These are phyloP conservation scores for Handroanthus guayacan DNA, from an alignment of 257 asterid genomes.

Conservation along the genomic window DNA sequence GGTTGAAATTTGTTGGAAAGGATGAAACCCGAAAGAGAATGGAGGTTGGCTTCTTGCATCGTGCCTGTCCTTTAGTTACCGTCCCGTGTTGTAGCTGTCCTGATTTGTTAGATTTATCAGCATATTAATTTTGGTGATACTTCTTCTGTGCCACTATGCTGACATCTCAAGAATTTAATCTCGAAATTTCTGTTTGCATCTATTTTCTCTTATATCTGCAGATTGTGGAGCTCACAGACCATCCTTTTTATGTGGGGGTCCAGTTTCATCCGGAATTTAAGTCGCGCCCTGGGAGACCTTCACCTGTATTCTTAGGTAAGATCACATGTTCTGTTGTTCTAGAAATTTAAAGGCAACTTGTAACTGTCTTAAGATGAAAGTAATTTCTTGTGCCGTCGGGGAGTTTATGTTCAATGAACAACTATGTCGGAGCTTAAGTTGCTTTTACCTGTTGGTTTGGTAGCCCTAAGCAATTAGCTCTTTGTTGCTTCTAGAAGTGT, in stretches of 20 bases:
- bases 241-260: slow-evolving; percentile 87
- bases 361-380: not conserved
- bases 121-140: not conserved
- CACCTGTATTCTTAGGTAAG: slow-evolving; percentile 77
- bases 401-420: not conserved
- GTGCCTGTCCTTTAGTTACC: slow-evolving; percentile 19
- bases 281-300: slow-evolving; percentile 93
- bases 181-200: slow-evolving; percentile 22
- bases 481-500: not conserved
- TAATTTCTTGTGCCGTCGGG: not conserved
- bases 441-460: not conserved
- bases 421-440: not conserved
- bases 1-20: slow-evolving; percentile 87
- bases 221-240: slow-evolving; percentile 77
- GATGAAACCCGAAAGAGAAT: slow-evolving; percentile 89
- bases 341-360: not conserved
- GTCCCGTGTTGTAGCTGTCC: not conserved
- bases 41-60: slow-evolving; percentile 71
- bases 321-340: slow-evolving; percentile 1
- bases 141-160: not conserved
- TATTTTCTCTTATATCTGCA: slow-evolving; percentile 40
- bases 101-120: not conserved
- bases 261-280: slow-evolving; percentile 97
- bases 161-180: slow-evolving; percentile 21
- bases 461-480: not conserved